Conservation (phyloP, 805 yeast genomes). For the Spathaspora boniae region DNA sequence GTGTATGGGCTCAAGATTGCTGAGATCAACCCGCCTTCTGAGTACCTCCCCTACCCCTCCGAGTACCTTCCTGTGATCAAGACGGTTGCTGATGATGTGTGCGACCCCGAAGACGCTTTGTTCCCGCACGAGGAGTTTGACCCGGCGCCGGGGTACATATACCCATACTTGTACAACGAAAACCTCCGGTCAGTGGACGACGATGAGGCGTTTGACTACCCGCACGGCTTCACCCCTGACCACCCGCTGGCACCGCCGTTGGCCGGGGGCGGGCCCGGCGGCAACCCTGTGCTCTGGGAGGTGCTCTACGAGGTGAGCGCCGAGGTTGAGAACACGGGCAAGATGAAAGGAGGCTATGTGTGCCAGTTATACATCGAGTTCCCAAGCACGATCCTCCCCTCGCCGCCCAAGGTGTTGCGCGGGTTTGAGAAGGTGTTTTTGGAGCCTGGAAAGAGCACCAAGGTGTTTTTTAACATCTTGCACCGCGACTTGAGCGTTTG, state of each 20-base stretch:
- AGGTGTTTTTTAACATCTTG: slow-evolving; percentile 41
- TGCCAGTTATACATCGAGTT: slow-evolving; percentile 53
- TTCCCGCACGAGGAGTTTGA: slow-evolving; percentile 51
- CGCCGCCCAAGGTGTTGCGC: slow-evolving; percentile 51
- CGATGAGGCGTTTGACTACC: slow-evolving; percentile 36
- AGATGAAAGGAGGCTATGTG: slow-evolving; percentile 44
- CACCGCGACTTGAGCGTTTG: slow-evolving; percentile 55
- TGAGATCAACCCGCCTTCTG: slow-evolving; percentile 41
- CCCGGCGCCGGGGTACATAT: slow-evolving; percentile 54
- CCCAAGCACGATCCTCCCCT: slow-evolving; percentile 44
- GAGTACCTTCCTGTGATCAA: slow-evolving; percentile 43
- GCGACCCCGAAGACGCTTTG: slow-evolving; percentile 53
- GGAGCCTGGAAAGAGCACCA: slow-evolving; percentile 36
- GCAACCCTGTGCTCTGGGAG: slow-evolving; percentile 61
- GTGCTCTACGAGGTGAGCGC: slow-evolving; percentile 44
- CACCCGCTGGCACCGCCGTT: slow-evolving; percentile 34
- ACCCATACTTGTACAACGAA: slow-evolving; percentile 47
- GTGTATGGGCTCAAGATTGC: slow-evolving; percentile 35
- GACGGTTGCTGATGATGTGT: slow-evolving; percentile 43
- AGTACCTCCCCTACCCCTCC: slow-evolving; percentile 44
- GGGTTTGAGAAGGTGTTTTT: slow-evolving; percentile 56
- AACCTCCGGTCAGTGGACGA: slow-evolving; percentile 32
- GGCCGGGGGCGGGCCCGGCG: slow-evolving; percentile 53
- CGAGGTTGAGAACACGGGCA: slow-evolving; percentile 47
- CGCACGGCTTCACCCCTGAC: slow-evolving; percentile 34